Evolutionary conservation across 768 basidiomycete genomes (phyloP).

Genomic region (Termitomyces sp.): DNA sequence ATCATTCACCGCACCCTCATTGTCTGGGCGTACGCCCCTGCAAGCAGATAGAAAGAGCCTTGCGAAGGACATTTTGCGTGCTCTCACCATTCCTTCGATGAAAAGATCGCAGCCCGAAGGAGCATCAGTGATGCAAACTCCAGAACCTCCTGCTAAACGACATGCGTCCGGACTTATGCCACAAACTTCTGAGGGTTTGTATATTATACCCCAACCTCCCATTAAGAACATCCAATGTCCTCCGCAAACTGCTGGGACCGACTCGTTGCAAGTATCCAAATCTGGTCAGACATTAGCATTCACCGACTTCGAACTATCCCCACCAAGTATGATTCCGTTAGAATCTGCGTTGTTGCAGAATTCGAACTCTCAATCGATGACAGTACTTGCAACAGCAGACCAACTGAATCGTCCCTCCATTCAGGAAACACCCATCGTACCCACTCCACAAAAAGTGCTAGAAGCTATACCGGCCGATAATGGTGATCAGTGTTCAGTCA

Average conservation of each 20-base stretch:
- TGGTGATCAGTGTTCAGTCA: not conserved
- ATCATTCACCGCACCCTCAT: not conserved
- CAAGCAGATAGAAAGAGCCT: slow-evolving; percentile 46
- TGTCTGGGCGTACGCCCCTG: slow-evolving; percentile 22
- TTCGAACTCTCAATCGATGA: not conserved
- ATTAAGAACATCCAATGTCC: not conserved
- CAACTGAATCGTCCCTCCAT: not conserved
- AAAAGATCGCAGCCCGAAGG: slow-evolving; percentile 19
- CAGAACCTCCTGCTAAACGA: slow-evolving; percentile 9
- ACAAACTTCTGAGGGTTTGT: not conserved
- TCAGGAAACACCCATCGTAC: not conserved
- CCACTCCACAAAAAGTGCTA: not conserved
- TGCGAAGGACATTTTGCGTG: slow-evolving; percentile 51
- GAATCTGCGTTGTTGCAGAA: not conserved
- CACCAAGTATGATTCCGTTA: not conserved
- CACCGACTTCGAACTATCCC: not conserved
- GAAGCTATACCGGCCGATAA: not conserved
- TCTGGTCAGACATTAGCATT: not conserved
- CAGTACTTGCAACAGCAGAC: not conserved
- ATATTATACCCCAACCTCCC: not conserved
- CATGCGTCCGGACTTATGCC: slow-evolving; percentile 2
- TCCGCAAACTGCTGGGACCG: not conserved
- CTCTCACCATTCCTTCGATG: slow-evolving; percentile 29
- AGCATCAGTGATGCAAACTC: not conserved
- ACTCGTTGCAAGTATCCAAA: not conserved